Conservation (phyloP, 1,284 basidiomycete species). For the Laetiporus sulphureus region DNA sequence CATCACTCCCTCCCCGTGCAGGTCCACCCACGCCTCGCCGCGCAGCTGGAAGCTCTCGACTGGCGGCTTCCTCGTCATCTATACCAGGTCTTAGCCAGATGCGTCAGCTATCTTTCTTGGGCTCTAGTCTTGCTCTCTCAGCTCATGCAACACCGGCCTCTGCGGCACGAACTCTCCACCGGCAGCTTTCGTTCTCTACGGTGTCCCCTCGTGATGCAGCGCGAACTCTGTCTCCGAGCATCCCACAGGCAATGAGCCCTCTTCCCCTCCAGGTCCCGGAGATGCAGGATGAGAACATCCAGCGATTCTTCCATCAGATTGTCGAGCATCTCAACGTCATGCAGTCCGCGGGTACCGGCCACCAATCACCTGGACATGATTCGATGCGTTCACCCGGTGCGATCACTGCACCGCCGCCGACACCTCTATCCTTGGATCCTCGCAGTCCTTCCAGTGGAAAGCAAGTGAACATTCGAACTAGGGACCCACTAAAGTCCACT, state of each 20-base stretch:
- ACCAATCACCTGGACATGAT: not conserved
- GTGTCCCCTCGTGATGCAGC: conserved; percentile 20
- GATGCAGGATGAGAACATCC: conserved; percentile 63
- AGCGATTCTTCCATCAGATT: conserved; percentile 77
- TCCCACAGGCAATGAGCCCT: conserved; percentile 26
- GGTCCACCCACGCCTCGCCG: conserved; percentile 57
- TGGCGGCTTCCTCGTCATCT: conserved; percentile 11
- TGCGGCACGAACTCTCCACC: conserved; percentile 12
- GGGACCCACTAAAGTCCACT: not conserved
- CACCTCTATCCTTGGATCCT: conserved; percentile 8
- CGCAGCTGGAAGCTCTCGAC: conserved; percentile 22
- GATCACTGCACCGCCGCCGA: conserved; percentile 8
- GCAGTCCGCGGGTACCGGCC: conserved; percentile 34
- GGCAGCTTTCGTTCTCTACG: conserved; percentile 19
- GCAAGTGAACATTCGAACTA: conserved; percentile 8
- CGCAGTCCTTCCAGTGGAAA: conserved; percentile 10
- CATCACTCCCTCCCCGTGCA: conserved; percentile 43
- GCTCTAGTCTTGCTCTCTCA: conserved; percentile 4
- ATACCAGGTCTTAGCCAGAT: conserved; percentile 16
- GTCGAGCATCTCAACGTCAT: conserved; percentile 74
- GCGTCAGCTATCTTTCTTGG: conserved; percentile 13
- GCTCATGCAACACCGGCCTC: conserved; percentile 12
- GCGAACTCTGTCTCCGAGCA: conserved; percentile 21
- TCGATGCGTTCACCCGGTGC: not conserved
- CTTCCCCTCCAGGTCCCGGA: conserved; percentile 32